Percentiles rank a stretch among this genome's conserved stretches.
Evolutionary conservation across 108 stramenopile genomes (phyloP).

Genomic region (Schizochytrium sp.): DNA sequence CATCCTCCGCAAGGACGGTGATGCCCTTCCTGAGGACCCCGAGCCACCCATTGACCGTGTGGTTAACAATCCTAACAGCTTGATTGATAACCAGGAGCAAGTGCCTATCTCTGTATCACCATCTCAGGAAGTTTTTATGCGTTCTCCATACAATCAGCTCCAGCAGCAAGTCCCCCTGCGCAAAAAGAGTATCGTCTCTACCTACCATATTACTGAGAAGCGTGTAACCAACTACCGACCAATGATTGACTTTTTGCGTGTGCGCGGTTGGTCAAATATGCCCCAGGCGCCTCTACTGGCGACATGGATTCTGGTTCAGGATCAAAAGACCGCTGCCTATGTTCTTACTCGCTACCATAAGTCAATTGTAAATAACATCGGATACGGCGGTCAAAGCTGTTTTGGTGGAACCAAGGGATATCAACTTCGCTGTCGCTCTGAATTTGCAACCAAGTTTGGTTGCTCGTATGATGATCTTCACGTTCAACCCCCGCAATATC

Average conservation of each 20-base stretch:
- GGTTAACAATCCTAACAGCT: neutral
- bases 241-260: conserved; percentile 15
- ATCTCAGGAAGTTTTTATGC: neutral
- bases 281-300: conserved; percentile 40
- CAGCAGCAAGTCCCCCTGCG: neutral
- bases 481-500: conserved; percentile 38
- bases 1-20: neutral
- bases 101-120: neutral
- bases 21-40: neutral
- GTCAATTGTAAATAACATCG: conserved; percentile 45
- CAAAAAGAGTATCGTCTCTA: conserved; percentile 44
- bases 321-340: conserved; percentile 49
- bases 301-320: conserved; percentile 42
- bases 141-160: neutral
- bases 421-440: conserved; percentile 38
- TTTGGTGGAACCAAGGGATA: conserved; percentile 56
- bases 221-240: conserved; percentile 50
- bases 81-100: neutral
- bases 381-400: conserved; percentile 54
- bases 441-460: conserved; percentile 20
- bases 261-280: conserved; percentile 10
- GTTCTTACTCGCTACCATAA: neutral
- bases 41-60: conserved; percentile 6
- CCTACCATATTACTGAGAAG: conserved; percentile 28
- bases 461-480: conserved; percentile 29